Conservation (phyloP, 2,329 filamentous ascomycete species). For the Hypoxylon sp. region DNA sequence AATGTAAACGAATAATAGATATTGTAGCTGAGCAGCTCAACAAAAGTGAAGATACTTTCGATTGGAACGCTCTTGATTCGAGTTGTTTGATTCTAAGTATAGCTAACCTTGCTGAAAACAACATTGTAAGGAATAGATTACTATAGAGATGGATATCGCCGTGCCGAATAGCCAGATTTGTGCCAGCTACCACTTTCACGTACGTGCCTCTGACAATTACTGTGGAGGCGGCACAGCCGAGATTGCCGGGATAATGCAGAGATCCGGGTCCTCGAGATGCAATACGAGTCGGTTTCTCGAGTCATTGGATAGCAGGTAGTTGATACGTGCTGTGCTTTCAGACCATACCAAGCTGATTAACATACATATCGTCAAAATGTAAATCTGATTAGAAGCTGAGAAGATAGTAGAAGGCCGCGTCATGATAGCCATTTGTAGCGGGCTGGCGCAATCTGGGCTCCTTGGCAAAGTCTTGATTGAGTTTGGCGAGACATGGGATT, state of each 20-base stretch:
- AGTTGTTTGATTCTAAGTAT: background rate
- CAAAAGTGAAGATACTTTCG: conserved; percentile 6
- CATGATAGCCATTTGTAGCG: conserved; percentile 9
- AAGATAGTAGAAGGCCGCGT: conserved; percentile 25
- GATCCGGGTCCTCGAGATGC: background rate
- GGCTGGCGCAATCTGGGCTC: conserved; percentile 12
- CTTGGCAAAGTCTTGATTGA: conserved; percentile 33
- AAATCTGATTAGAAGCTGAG: background rate
- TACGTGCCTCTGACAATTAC: conserved; percentile 3
- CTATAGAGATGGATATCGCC: background rate
- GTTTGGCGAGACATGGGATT: background rate
- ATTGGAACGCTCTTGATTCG: conserved; percentile 7
- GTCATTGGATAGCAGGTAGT: no score
- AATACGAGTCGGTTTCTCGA: background rate
- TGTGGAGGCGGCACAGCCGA: conserved; percentile 18
- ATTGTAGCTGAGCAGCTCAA: conserved; percentile 18
- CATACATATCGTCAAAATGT: no score
- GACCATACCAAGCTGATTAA: no score
- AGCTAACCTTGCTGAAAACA: background rate
- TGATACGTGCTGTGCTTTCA: no score
- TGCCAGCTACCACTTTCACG: conserved; percentile 3
- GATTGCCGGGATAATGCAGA: background rate
- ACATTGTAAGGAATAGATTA: background rate
- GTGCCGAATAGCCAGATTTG: background rate
- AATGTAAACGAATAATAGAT: conserved; percentile 5